Percentiles rank a stretch among this genome's conserved stretches.
Evolutionary conservation across 106 monocot species (phyloP).

Genomic region (Hemerocallis citrina): DNA sequence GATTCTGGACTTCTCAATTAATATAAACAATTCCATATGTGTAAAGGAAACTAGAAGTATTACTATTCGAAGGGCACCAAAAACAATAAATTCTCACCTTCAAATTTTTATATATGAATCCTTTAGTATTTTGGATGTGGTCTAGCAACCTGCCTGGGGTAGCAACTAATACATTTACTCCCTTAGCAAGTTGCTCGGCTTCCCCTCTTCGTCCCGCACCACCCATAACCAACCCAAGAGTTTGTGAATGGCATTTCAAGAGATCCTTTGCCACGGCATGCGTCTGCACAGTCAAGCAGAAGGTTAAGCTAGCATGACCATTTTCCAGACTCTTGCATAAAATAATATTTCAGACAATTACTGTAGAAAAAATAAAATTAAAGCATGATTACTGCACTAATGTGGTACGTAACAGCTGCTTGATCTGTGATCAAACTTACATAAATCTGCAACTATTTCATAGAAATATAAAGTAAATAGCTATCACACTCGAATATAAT

Average conservation of each 20-base stretch:
- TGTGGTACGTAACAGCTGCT: no score
- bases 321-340: no score
- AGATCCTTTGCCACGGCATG: conserved; percentile 74
- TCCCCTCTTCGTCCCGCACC: conserved; percentile 48
- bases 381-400: no score
- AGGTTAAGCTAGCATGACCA: no score
- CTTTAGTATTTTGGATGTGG: conserved; percentile 71
- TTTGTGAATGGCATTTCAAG: conserved; percentile 72
- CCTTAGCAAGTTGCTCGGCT: conserved; percentile 70
- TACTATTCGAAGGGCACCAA: background rate
- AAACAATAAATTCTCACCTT: conserved; percentile 24
- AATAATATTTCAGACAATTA: no score
- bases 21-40: no score
- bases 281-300: conserved; percentile 28
- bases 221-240: conserved; percentile 73
- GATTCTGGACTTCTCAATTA: no score
- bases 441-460: no score
- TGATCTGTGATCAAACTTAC: no score
- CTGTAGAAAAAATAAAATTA: no score
- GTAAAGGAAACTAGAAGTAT: background rate
- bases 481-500: no score
- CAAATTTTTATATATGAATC: conserved; percentile 71
- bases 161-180: conserved; percentile 64
- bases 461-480: no score
- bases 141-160: conserved; percentile 84